Evolutionary conservation across 2,329 filamentous ascomycete species (phyloP).

Genomic region (Diaporthe destruens): DNA sequence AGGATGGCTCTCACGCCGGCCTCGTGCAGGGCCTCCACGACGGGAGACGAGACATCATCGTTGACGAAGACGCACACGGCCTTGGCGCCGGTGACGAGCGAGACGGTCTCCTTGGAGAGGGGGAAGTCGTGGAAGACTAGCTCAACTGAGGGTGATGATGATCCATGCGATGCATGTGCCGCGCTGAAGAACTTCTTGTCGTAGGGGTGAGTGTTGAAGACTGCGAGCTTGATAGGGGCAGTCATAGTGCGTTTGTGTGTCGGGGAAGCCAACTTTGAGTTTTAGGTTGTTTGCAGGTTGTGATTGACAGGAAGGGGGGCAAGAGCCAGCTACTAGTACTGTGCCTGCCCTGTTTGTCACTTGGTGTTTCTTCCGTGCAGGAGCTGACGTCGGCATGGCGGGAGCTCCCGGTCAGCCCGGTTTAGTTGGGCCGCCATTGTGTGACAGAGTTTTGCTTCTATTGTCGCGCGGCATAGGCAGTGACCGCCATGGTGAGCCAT

Average conservation of each 20-base stretch:
- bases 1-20: slow-evolving; percentile 69
- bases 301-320: neutral
- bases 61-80: slow-evolving; percentile 79
- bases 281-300: neutral
- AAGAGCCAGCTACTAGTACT: neutral
- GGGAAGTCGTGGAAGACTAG: slow-evolving; percentile 70
- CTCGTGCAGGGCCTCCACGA: slow-evolving; percentile 63
- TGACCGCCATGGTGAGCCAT: slow-evolving; percentile 10
- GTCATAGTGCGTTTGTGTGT: slow-evolving; percentile 1
- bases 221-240: slow-evolving; percentile 66
- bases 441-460: neutral
- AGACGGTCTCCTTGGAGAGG: slow-evolving; percentile 67
- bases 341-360: neutral
- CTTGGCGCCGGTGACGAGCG: slow-evolving; percentile 63
- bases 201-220: slow-evolving; percentile 75
- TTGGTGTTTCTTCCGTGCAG: neutral
- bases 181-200: slow-evolving; percentile 67
- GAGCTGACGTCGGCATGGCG: slow-evolving; percentile 17
- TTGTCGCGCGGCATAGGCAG: slow-evolving; percentile 12
- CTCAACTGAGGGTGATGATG: slow-evolving; percentile 54
- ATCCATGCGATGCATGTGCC: slow-evolving; percentile 52
- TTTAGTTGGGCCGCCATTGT: neutral
- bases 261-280: neutral
- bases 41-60: slow-evolving; percentile 65
- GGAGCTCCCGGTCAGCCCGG: slow-evolving; percentile 1